Conservation (phyloP, 768 basidiomycete species). For the Amanita thiersii region DNA sequence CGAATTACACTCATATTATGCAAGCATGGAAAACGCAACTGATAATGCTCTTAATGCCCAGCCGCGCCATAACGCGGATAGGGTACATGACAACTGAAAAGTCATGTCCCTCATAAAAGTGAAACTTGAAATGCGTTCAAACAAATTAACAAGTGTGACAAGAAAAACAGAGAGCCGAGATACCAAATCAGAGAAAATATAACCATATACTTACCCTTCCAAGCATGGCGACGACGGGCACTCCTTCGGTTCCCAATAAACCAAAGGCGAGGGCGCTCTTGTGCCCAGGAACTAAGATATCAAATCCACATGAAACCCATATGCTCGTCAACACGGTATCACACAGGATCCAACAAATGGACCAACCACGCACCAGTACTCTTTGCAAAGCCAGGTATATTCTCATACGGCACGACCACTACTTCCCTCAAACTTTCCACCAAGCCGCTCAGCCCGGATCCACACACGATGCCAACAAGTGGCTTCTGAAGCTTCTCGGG, state of each 20-base stretch:
- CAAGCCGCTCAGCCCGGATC: constrained; percentile 76
- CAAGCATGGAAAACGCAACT: constrained; percentile 35
- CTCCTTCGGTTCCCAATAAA: constrained; percentile 54
- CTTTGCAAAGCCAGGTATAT: constrained; percentile 64
- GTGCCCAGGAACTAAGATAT: constrained; percentile 65
- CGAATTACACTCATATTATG: no score
- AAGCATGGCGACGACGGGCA: constrained; percentile 85
- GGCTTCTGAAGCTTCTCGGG: constrained; percentile 37
- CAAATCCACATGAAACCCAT: background rate
- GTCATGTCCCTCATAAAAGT: constrained; percentile 78
- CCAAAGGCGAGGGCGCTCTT: constrained; percentile 79
- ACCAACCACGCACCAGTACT: constrained; percentile 52
- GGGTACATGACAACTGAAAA: constrained; percentile 68
- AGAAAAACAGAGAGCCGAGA: background rate
- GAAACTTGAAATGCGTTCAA: constrained; percentile 44
- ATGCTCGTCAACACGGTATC: background rate
- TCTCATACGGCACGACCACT: constrained; percentile 54
- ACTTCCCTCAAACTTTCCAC: constrained; percentile 50
- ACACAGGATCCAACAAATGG: background rate
- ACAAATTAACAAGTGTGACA: constrained; percentile 1
- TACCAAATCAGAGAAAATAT: background rate
- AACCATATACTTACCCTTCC: constrained; percentile 57
- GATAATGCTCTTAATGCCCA: constrained; percentile 71
- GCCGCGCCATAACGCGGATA: constrained; percentile 66
- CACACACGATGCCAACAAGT: constrained; percentile 77